Percentiles rank a stretch among this genome's conserved stretches.
These are phyloP conservation scores for Arabidopsis hybrid DNA, from an alignment of 441 rosid genomes.

Conservation along the genomic window DNA sequence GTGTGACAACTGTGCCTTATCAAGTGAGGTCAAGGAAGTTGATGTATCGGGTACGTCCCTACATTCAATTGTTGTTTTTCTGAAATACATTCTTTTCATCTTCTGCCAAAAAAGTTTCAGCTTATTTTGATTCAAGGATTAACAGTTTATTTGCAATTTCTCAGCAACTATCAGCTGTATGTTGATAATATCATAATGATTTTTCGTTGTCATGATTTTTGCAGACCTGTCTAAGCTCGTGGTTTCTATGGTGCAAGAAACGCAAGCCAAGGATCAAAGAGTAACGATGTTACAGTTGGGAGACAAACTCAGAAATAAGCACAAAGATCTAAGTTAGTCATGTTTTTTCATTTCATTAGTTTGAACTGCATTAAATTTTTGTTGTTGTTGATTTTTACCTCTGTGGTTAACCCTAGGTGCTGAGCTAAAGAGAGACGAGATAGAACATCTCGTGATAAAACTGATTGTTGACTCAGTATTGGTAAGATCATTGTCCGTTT, in stretches of 20 bases:
- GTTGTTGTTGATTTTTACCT: conserved; percentile 12
- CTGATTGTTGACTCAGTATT: conserved; percentile 75
- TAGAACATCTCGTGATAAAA: conserved; percentile 77
- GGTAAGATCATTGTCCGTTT: conserved; percentile 55
- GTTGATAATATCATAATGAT: neutral
- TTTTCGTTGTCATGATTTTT: conserved; percentile 6
- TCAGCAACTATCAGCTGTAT: neutral
- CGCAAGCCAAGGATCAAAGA: conserved; percentile 78
- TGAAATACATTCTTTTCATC: neutral
- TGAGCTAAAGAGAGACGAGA: conserved; percentile 73
- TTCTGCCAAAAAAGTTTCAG: neutral
- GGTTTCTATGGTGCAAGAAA: conserved; percentile 80
- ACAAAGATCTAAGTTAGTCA: conserved; percentile 73
- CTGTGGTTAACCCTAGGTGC: conserved; percentile 53
- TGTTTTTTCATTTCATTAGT: neutral
- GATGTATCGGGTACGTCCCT: conserved; percentile 76
- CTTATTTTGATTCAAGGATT: neutral
- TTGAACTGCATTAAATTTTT: neutral
- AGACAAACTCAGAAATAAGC: conserved; percentile 83
- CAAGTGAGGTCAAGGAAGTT: conserved; percentile 71
- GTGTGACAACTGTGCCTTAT: conserved; percentile 91
- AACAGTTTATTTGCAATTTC: neutral
- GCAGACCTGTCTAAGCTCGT: conserved; percentile 72
- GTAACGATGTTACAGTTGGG: conserved; percentile 86
- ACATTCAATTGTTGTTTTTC: neutral